Base-by-base conservation (phyloP, 371 early-diverging fungal genomes). In the Gilbertella persicaria region DNA sequence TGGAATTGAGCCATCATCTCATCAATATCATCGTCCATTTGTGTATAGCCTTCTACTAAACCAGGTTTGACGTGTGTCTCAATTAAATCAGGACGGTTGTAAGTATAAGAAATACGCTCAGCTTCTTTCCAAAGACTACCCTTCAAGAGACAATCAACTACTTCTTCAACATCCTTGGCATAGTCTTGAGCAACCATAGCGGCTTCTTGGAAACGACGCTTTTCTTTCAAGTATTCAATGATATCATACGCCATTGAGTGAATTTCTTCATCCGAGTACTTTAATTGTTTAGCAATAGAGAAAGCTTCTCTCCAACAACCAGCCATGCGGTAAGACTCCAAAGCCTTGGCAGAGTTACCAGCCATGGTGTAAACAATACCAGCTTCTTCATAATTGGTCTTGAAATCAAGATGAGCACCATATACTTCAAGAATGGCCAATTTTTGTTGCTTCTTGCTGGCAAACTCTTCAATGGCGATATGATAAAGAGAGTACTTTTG, bases 1-100 rank as follows among this genome's bases (percentile, higher is more conserved):
- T 75, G 76, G 66, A 91, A 86, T 20, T 92, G 84, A 13, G 73
- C 78, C 26, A 63, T 45, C 80, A 92, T 86, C 17, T 92, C 93
- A 26, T 75, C 73, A 19, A 96, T 64, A 33, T 91, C 90, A 14
- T 91, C 92, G 21, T 82, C 66, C 37, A 87, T 25, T 17, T 82
- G 76, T 9, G 76, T 67, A 36, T 74, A 74, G 0, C 84, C 91
- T 50, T 85, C 83, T 17, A 79, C 66, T 16, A 93, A 57, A 1
- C 85, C 90, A 5, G 95, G 93, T 25, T 77, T 78, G 35, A 95
- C 71, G 16, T 84, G 84, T 3, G 91, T 86, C 24, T 87, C 86
- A 36, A 95, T 73, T 23, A 95, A 60, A 67, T 90, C 91, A 4
- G 67, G 24, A 13, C 88, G 85, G 28, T 75, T 59, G 33, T 78